Percentiles rank a stretch among this genome's conserved stretches.
Conservation (phyloP, 768 basidiomycete genomes). For the Tricholoma furcatifolium region DNA sequence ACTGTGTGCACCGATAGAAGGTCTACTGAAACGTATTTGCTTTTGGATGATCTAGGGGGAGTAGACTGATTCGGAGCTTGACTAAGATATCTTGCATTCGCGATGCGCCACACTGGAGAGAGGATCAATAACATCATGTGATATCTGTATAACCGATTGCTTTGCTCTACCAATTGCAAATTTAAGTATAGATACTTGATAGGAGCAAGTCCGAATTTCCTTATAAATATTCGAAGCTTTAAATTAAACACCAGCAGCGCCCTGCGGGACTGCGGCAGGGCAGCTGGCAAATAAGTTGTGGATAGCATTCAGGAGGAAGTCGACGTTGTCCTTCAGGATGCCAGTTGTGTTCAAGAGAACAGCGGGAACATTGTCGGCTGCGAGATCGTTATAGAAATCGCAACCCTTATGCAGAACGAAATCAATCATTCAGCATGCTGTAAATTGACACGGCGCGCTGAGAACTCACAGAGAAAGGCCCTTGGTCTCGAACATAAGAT, state of each 20-base stretch:
- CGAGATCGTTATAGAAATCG: conserved; percentile 7
- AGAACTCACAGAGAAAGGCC: conserved; percentile 1
- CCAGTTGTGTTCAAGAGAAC: conserved; percentile 16
- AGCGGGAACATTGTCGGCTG: conserved; percentile 10
- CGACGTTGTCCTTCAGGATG: conserved; percentile 13
- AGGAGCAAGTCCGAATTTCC: too few relatives aligned
- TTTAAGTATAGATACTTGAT: too few relatives aligned
- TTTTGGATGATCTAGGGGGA: too few relatives aligned
- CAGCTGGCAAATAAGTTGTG: conserved; percentile 10
- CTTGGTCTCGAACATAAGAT: conserved; percentile 7
- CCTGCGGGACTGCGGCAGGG: conserved; percentile 7
- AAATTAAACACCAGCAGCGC: conserved; percentile 8
- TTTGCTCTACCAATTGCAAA: too few relatives aligned
- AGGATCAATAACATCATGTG: too few relatives aligned
- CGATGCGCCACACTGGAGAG: too few relatives aligned
- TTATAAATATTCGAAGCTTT: neutral
- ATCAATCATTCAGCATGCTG: neutral
- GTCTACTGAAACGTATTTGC: too few relatives aligned
- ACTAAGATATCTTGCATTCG: too few relatives aligned
- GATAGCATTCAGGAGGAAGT: conserved; percentile 12
- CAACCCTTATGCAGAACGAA: conserved; percentile 1
- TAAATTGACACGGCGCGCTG: neutral
- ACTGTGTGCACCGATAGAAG: too few relatives aligned
- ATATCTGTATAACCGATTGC: too few relatives aligned
- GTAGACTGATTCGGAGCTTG: too few relatives aligned